phyloP scores from a whole-genome alignment of 345 rosid genomes.

The Geranium rotundifolium region DNA sequence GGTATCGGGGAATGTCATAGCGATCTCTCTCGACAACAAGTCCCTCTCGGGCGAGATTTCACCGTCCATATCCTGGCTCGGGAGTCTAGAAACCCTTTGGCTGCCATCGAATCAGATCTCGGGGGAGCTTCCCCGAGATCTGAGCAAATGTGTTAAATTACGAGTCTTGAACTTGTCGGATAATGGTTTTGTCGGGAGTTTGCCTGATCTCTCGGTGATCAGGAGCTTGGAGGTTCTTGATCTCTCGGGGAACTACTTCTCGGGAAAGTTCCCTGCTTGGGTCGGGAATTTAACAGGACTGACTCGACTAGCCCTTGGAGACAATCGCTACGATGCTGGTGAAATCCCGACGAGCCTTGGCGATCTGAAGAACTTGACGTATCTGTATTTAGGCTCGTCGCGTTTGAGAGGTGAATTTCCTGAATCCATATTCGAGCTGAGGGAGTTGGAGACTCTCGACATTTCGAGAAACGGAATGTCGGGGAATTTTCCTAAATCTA shows the following conservation, averaged over 20 bases:
- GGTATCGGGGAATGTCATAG: conserved; percentile 32
- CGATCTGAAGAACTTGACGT: conserved; percentile 53
- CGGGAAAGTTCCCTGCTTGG: conserved; percentile 60
- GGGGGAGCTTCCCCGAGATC: conserved; percentile 45
- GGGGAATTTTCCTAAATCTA: conserved; percentile 41
- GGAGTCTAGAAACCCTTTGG: conserved; percentile 29
- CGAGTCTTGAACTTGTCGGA: conserved; percentile 42
- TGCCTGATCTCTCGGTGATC: conserved; percentile 58
- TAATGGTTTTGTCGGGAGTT: conserved; percentile 37
- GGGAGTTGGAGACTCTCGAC: conserved; percentile 39
- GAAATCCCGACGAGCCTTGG: conserved; percentile 51
- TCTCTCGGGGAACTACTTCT: conserved; percentile 35
- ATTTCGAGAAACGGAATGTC: conserved; percentile 42
- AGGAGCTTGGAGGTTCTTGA: conserved; percentile 41
- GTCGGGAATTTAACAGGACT: conserved; percentile 46
- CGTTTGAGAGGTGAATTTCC: conserved; percentile 54
- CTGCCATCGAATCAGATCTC: conserved; percentile 39
- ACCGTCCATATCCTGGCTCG: conserved; percentile 39
- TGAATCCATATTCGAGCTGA: conserved; percentile 37
- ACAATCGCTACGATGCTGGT: conserved; percentile 35
- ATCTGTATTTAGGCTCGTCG: conserved; percentile 31
- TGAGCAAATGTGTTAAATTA: conserved; percentile 38
- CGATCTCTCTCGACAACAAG: conserved; percentile 35
- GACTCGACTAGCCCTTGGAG: conserved; percentile 32
- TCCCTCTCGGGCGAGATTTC: conserved; percentile 61